phyloP scores from a whole-genome alignment of 495 filamentous ascomycete genomes.

The Chaetomium fimeti region DNA sequence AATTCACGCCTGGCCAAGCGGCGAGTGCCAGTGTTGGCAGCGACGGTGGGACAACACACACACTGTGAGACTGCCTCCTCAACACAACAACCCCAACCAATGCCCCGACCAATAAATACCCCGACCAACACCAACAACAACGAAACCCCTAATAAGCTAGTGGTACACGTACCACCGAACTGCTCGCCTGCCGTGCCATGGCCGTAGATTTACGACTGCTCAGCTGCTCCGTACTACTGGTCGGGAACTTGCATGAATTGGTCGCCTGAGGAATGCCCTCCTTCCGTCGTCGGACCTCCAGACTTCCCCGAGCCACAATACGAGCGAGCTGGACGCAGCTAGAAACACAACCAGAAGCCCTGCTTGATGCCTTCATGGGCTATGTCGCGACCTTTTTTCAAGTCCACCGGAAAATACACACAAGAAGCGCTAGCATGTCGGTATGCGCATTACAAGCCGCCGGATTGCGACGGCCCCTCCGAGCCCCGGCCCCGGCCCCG shows the following conservation, averaged over 20 bases:
- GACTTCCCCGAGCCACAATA: neutral
- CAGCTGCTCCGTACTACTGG: neutral
- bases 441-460: slow-evolving; percentile 21
- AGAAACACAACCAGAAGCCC: neutral
- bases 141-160: neutral
- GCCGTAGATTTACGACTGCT: slow-evolving; percentile 15
- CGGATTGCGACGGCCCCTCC: slow-evolving; percentile 26
- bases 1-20: neutral
- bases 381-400: slow-evolving; percentile 53
- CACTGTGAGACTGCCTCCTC: too few relatives aligned
- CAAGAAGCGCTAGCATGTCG: slow-evolving; percentile 20
- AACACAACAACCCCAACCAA: neutral
- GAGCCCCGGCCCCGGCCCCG: slow-evolving; percentile 18
- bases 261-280: slow-evolving; percentile 9
- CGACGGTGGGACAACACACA: neutral
- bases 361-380: slow-evolving; percentile 44
- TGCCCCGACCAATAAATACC: neutral
- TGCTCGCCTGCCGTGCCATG: slow-evolving; percentile 20
- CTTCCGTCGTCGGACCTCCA: neutral
- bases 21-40: too few relatives aligned
- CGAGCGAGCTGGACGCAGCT: neutral
- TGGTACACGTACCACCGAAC: neutral
- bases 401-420: slow-evolving; percentile 12
- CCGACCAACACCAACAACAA: neutral
- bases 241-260: slow-evolving; percentile 6